phyloP scores from a whole-genome alignment of 2,329 filamentous ascomycete species.

The Ophiostoma ulmi region DNA sequence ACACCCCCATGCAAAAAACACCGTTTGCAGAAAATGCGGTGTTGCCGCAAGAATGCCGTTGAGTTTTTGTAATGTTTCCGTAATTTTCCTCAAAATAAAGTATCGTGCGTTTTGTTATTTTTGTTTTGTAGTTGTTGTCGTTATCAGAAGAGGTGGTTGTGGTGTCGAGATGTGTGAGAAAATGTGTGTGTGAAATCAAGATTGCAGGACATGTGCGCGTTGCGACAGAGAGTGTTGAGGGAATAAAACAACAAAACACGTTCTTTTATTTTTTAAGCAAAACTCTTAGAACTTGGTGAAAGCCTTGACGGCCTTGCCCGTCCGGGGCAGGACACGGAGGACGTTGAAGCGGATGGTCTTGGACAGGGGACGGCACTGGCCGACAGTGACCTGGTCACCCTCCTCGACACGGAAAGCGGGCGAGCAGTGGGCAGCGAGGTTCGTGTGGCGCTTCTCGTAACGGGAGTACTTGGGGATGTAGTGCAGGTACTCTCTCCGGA shows the following conservation, averaged over 20 bases:
- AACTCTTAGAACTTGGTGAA: conserved; percentile 92
- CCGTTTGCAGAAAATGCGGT: not conserved
- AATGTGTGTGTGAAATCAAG: conserved; percentile 1
- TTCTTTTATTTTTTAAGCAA: conserved; percentile 14
- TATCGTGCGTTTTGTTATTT: conserved; percentile 11
- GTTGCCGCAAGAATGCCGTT: conserved; percentile 3
- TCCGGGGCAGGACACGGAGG: conserved; percentile 95
- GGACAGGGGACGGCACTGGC: conserved; percentile 97
- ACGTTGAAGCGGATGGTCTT: conserved; percentile 99
- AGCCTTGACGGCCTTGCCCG: conserved; percentile 93
- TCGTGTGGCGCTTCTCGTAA: conserved; percentile 99
- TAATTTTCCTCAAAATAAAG: not conserved
- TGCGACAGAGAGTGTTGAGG: not conserved
- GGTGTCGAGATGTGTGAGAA: conserved; percentile 1
- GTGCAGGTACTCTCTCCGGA: conserved; percentile 99
- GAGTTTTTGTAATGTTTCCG: conserved; percentile 8
- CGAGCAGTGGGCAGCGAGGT: conserved; percentile 97
- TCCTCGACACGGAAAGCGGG: conserved; percentile 99
- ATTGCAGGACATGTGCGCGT: conserved; percentile 11
- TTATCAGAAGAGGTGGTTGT: not conserved
- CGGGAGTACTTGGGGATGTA: conserved; percentile 99
- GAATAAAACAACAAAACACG: conserved; percentile 20
- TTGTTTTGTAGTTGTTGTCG: conserved; percentile 17
- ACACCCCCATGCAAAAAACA: not conserved
- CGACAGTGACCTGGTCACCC: conserved; percentile 98